Evolutionary conservation across 1,284 basidiomycete genomes (phyloP).

Genomic region (Moesziomyces sp.): DNA sequence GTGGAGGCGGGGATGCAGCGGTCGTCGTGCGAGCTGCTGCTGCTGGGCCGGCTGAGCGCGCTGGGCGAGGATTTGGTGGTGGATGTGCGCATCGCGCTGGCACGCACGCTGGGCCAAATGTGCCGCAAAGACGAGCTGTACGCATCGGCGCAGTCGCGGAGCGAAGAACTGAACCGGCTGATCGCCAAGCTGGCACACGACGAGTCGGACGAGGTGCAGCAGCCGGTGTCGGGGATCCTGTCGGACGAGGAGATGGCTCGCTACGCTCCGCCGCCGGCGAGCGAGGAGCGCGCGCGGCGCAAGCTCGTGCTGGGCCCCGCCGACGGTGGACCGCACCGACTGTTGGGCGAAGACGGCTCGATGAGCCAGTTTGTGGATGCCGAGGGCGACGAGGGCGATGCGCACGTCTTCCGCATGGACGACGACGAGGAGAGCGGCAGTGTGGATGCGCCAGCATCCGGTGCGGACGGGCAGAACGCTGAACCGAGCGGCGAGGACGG

Average conservation of each 20-base stretch:
- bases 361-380: conserved; percentile 31
- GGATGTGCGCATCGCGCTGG: conserved; percentile 86
- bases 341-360: conserved; percentile 33
- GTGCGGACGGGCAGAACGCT: conserved; percentile 2
- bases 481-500: conserved; percentile 3
- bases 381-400: conserved; percentile 25
- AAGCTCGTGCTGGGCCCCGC: conserved; percentile 62
- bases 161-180: conserved; percentile 47
- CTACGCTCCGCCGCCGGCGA: conserved; percentile 3
- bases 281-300: conserved; percentile 13
- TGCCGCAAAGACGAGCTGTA: conserved; percentile 65
- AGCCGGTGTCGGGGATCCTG: conserved; percentile 44
- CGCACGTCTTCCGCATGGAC: conserved; percentile 42
- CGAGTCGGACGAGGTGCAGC: conserved; percentile 54
- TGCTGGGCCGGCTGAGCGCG: conserved; percentile 74
- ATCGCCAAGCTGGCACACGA: conserved; percentile 52
- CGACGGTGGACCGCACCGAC: conserved; percentile 48
- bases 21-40: conserved; percentile 72
- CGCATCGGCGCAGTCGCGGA: conserved; percentile 52
- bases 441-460: not conserved
- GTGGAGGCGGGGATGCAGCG: conserved; percentile 52
- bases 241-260: conserved; percentile 24
- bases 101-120: conserved; percentile 75
- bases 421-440: conserved; percentile 22
- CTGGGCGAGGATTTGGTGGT: conserved; percentile 79